Evolutionary conservation across 352 stramenopile genomes (phyloP), one percentile per base, ranked within the genome.

Genomic region (Thraustochytrium sp.): DNA sequence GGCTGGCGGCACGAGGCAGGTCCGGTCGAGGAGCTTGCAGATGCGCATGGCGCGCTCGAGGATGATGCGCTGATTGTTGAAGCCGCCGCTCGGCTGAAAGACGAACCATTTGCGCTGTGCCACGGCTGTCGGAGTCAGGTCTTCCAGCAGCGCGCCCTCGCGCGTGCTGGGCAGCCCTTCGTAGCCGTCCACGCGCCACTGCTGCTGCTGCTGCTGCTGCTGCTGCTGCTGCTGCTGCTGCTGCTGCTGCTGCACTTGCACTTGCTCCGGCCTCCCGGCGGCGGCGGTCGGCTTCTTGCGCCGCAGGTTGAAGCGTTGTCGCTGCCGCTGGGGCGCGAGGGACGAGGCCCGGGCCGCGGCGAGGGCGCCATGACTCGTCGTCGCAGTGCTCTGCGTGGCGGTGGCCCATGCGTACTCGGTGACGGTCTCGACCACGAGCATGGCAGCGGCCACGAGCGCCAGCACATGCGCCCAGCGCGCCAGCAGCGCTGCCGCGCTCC

Each of bases 11-110:
- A 84, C 59, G 18, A 84, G 29, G 61, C 55, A 80, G 16, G 31
- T 56, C n/a, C 75, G 34, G 5, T 84, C 29, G 0, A 84, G 31
- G 11, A 84, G 21, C 51, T 84, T 73, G 49, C 75, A 84, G 36
- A 84, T 76, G 29, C 75, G 55, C 29, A 84, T 18, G 29, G 75
- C 75, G 42, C 61, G 55, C 75, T 84, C 55, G 34, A 84, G 40
- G 26, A 76, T 75, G 34, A 84, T 84, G 29, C 75, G 37, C 46
- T 84, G 75, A 29, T 84, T 84, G 36, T 84, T 84, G 37, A 84
- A 83, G 18, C 75, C 75, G 37, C 75, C 75, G 37, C 34, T 68
- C 3, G 59, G 31, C 46, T 84, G 75, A 29, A 76, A 84, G 18
- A 84, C 37, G 1, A 84, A 63, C 40, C 53, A 54, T 36, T 84